Evolutionary conservation across 2,329 filamentous ascomycete genomes (phyloP).

Genomic region (Thelonectria discophora): DNA sequence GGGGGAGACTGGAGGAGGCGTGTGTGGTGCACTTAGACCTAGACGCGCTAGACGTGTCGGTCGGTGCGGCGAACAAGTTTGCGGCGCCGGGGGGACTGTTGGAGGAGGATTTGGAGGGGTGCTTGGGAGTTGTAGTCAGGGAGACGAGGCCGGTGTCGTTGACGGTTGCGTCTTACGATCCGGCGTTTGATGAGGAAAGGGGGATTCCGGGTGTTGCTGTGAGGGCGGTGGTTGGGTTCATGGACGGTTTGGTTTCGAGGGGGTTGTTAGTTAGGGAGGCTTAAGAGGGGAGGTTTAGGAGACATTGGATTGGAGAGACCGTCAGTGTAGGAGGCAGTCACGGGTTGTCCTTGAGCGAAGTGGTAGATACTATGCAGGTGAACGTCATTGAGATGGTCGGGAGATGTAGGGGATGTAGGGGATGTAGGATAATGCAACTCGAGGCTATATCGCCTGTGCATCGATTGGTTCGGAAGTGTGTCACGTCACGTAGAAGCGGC

Average conservation of each 20-base stretch:
- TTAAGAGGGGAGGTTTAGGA: background rate
- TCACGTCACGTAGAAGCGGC: too few relatives aligned
- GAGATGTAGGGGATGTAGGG: too few relatives aligned
- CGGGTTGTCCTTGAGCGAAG: too few relatives aligned
- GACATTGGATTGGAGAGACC: too few relatives aligned
- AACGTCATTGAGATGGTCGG: too few relatives aligned
- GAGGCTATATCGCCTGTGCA: too few relatives aligned
- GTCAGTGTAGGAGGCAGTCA: too few relatives aligned
- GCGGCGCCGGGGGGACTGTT: constrained; percentile 46
- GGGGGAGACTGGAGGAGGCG: background rate
- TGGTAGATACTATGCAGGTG: too few relatives aligned
- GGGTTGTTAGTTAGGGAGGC: constrained; percentile 4
- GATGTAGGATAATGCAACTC: too few relatives aligned
- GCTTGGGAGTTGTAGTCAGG: constrained; percentile 28
- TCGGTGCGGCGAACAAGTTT: constrained; percentile 49
- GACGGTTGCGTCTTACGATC: constrained; percentile 39
- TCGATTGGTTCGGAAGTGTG: too few relatives aligned
- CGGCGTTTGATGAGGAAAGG: constrained; percentile 28
- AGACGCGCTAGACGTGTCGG: constrained; percentile 46
- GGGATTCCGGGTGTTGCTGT: constrained; percentile 33
- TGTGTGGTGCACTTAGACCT: constrained; percentile 49
- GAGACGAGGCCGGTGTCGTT: constrained; percentile 31
- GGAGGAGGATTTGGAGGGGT: constrained; percentile 37
- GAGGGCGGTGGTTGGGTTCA: constrained; percentile 24
- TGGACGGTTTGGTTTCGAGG: constrained; percentile 21